Evolutionary conservation across 1,284 basidiomycete species (phyloP).

Genomic region (Salmacisia buchloeana): DNA sequence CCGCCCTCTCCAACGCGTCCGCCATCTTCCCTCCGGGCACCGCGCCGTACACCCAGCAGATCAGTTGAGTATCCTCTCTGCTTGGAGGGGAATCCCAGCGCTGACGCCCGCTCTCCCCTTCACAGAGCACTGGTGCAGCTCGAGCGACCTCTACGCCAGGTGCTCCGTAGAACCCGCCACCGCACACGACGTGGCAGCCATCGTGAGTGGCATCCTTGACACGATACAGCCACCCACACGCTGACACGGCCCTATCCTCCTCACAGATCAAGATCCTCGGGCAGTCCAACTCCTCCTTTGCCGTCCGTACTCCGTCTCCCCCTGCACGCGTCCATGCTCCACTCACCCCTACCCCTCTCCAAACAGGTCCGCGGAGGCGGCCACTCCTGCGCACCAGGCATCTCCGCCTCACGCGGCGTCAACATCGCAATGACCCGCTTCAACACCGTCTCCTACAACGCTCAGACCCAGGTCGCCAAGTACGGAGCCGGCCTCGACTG

Average conservation of each 20-base stretch:
- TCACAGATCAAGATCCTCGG: slow-evolving; percentile 17
- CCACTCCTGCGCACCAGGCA: slow-evolving; percentile 57
- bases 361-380: slow-evolving; percentile 58
- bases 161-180: slow-evolving; percentile 15
- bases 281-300: background rate
- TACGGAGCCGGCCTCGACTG: slow-evolving; percentile 60
- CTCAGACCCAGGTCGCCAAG: slow-evolving; percentile 50
- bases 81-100: background rate
- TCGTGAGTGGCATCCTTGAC: slow-evolving; percentile 9
- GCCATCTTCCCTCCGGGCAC: background rate
- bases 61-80: background rate
- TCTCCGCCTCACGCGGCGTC: slow-evolving; percentile 59
- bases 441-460: slow-evolving; percentile 55
- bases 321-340: background rate
- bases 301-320: background rate
- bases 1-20: slow-evolving; percentile 8
- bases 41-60: background rate
- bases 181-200: slow-evolving; percentile 13
- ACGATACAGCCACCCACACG: background rate
- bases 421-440: slow-evolving; percentile 60
- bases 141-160: background rate
- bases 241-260: background rate
- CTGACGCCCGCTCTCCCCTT: background rate
- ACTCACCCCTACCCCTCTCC: background rate
- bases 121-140: slow-evolving; percentile 5